Evolutionary conservation across 2,329 filamentous ascomycete genomes (phyloP), one percentile per base, ranked within the genome.

Genomic region (Microsporum ferrugineum): DNA sequence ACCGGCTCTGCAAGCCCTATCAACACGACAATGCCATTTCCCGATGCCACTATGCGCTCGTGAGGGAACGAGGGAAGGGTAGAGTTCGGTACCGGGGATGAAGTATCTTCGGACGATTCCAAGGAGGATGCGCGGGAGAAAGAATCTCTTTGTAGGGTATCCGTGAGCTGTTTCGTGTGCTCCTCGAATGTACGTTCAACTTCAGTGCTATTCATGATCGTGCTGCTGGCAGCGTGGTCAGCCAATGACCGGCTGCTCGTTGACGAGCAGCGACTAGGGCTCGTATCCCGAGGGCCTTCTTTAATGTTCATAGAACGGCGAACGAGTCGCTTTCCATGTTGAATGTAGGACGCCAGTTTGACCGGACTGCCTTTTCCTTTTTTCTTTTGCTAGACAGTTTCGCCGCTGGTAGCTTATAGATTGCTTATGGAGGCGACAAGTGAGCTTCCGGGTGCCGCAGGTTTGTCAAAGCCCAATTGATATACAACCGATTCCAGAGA

Each of bases 1-100:
- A 79, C 73, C 0, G 78, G 78, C 61, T 80, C 78, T 0, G 77
- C 77, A 41, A 79, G 69, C 1, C 75, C 74, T 57, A 80, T 72
- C 1, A 75, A 75, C 23, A 79, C 75, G 0, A 74, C 71, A 17
- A 80, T 74, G 2, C 78, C 78, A 66, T 76, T 79, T 2, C 77
- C 77, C n/a, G 76, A 75, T 2, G 78, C 76, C 49, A 79, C 71
- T 12, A 76, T 72, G 65, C 76, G 79, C 66, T 79, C 78, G 62
- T 79, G 74, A 33, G 68, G 73, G 36, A 78, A 64, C 7, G 70
- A 64, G 2, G 73, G 71, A 49, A 75, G 71, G 10, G 69, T 66
- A 0, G 69, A 66, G 7, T 12, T n/a, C 1, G 60, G 57, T 14
- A 73, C 71, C 45, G 69, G 65, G 3, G 67, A 62, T 4, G 67